Conservation (phyloP, 345 rosid species). For the Dimocarpus longan region DNA sequence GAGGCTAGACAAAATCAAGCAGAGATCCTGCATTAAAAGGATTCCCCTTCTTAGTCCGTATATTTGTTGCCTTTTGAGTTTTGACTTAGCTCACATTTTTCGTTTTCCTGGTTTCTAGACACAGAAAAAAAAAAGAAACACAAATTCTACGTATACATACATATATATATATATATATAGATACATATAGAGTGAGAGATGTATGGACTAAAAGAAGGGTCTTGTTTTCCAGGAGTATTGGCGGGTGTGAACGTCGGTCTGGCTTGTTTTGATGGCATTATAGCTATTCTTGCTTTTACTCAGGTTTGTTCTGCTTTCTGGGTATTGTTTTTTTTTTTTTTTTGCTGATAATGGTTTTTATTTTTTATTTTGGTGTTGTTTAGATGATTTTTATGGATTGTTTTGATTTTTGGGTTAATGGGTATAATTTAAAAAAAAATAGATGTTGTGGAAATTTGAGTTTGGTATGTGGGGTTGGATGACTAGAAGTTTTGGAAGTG, state of each 20-base stretch:
- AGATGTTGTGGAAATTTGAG: constrained; percentile 1
- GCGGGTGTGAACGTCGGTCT: constrained; percentile 43
- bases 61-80: constrained; percentile 7
- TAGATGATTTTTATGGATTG: not conserved
- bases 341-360: not conserved
- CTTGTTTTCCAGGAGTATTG: constrained; percentile 36
- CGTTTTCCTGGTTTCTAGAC: not conserved
- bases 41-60: constrained; percentile 20
- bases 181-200: constrained; percentile 13
- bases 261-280: constrained; percentile 44
- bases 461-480: not conserved
- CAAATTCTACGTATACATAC: not conserved
- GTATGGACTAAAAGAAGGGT: constrained; percentile 31
- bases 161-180: too few species aligned
- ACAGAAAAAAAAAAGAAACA: not conserved
- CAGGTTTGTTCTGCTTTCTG: constrained; percentile 41
- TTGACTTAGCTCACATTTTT: not conserved
- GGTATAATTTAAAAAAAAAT: not conserved
- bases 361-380: not conserved
- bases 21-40: constrained; percentile 43
- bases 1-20: constrained; percentile 21
- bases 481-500: not conserved
- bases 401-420: not conserved
- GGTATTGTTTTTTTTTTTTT: not conserved
- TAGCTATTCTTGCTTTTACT: constrained; percentile 46